These are phyloP conservation scores for Batrachochytrium dendrobatidis DNA, from an alignment of 371 early-diverging fungal species.

Conservation along the genomic window DNA sequence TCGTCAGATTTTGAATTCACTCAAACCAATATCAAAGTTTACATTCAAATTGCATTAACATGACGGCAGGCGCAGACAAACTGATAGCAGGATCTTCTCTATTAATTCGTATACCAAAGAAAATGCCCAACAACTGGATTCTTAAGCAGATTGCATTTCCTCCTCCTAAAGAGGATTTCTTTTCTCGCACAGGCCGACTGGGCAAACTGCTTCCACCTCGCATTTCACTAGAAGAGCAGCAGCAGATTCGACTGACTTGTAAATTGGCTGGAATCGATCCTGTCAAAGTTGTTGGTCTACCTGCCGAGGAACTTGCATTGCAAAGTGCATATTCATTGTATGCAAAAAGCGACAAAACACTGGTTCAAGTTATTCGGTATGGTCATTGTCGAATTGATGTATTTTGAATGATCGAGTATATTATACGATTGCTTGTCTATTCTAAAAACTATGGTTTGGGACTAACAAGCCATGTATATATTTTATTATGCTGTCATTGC, in stretches of 20 bases:
- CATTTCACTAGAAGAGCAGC: conserved; percentile 22
- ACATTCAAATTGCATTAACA: too few relatives aligned
- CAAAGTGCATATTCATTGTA: conserved; percentile 7
- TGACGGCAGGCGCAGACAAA: too few relatives aligned
- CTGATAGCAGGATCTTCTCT: too few relatives aligned
- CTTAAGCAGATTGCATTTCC: conserved; percentile 33
- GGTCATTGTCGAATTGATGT: too few relatives aligned
- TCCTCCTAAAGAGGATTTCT: conserved; percentile 20
- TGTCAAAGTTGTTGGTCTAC: conserved; percentile 12
- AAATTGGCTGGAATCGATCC: conserved; percentile 33
- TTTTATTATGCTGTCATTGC: neutral
- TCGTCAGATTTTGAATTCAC: too few relatives aligned
- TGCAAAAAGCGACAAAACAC: conserved; percentile 3
- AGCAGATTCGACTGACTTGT: conserved; percentile 25
- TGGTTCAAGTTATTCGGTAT: conserved; percentile 14
- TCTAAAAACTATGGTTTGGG: neutral
- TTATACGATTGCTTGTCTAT: neutral
- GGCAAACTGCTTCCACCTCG: conserved; percentile 23
- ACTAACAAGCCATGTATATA: neutral
- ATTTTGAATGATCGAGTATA: neutral
- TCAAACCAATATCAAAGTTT: too few relatives aligned
- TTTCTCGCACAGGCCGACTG: conserved; percentile 8
- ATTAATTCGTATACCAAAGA: conserved; percentile 18
- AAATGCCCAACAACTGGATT: conserved; percentile 31
- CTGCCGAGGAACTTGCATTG: conserved; percentile 5